These are phyloP conservation scores for Calocera viscosa DNA, from an alignment of 768 basidiomycete genomes.

Conservation along the genomic window DNA sequence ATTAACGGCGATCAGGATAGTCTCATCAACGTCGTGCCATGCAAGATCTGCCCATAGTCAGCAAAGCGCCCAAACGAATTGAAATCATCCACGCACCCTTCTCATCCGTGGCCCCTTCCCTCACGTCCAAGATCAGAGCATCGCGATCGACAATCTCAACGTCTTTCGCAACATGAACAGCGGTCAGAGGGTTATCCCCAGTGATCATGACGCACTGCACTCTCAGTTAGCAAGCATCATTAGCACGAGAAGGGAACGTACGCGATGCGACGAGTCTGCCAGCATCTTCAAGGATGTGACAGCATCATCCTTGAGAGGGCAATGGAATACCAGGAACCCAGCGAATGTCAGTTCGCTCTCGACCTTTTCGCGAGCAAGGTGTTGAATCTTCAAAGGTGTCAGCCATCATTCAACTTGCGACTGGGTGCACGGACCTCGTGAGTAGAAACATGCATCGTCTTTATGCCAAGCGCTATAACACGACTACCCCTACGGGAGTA, in stretches of 20 bases:
- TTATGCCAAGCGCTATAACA: constrained; percentile 81
- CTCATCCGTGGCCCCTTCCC: constrained; percentile 62
- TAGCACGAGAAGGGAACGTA: constrained; percentile 32
- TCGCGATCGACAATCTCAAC: constrained; percentile 97
- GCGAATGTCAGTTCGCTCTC: constrained; percentile 71
- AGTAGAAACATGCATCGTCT: constrained; percentile 61
- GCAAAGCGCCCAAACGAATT: neutral
- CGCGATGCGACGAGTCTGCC: constrained; percentile 89
- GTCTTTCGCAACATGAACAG: constrained; percentile 86
- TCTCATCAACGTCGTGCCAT: constrained; percentile 92
- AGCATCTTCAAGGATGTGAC: constrained; percentile 85
- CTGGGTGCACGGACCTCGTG: constrained; percentile 48
- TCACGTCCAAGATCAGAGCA: constrained; percentile 79
- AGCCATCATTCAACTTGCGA: neutral
- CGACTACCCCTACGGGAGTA: constrained; percentile 88
- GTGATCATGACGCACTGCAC: constrained; percentile 95
- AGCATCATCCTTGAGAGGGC: constrained; percentile 89
- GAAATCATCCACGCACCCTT: constrained; percentile 42
- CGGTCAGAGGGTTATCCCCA: constrained; percentile 95
- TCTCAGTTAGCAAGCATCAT: constrained; percentile 1
- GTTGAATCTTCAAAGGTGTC: constrained; percentile 54
- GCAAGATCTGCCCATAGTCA: constrained; percentile 48
- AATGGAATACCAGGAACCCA: constrained; percentile 99
- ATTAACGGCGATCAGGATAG: constrained; percentile 74
- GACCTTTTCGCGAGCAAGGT: constrained; percentile 64